Evolutionary conservation across 306 rosid genomes (phyloP).

Genomic region (Cyamopsis tetragonoloba): DNA sequence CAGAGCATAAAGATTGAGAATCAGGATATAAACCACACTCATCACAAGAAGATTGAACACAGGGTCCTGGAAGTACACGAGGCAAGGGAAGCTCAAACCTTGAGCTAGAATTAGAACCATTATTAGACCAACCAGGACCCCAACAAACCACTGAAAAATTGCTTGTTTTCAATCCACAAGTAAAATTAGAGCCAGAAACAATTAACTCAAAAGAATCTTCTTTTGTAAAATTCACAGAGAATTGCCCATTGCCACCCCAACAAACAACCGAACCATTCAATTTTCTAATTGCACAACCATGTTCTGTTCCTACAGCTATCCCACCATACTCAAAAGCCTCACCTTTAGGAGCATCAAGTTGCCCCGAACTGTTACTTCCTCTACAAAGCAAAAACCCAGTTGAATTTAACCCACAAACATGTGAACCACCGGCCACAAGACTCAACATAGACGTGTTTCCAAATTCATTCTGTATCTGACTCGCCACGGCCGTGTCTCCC

Average conservation of each 20-base stretch:
- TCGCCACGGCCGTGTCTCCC: constrained; percentile 40
- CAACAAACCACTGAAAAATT: constrained; percentile 67
- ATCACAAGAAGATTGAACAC: constrained; percentile 56
- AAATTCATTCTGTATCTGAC: constrained; percentile 40
- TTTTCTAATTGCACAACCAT: constrained; percentile 60
- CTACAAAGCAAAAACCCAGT: constrained; percentile 57
- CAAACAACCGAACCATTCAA: constrained; percentile 57
- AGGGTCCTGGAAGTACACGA: constrained; percentile 78
- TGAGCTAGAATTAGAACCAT: constrained; percentile 18
- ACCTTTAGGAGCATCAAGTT: constrained; percentile 42
- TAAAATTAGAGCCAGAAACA: constrained; percentile 66
- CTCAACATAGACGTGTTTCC: constrained; percentile 49
- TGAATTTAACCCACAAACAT: constrained; percentile 65
- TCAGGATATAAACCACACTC: constrained; percentile 49
- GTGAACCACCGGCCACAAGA: constrained; percentile 58
- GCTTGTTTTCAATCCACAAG: constrained; percentile 56
- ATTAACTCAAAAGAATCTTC: constrained; percentile 52
- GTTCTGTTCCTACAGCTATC: constrained; percentile 60
- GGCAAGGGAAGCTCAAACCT: constrained; percentile 38
- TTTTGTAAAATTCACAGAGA: constrained; percentile 21
- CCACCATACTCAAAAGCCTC: constrained; percentile 35
- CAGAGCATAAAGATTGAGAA: constrained; percentile 52
- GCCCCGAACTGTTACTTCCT: constrained; percentile 59
- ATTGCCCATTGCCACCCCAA: constrained; percentile 63
- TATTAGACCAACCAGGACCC: constrained; percentile 74